phyloP scores from a whole-genome alignment of 1,139 yeast genomes.

The Geotrichum cucujoidarum region DNA sequence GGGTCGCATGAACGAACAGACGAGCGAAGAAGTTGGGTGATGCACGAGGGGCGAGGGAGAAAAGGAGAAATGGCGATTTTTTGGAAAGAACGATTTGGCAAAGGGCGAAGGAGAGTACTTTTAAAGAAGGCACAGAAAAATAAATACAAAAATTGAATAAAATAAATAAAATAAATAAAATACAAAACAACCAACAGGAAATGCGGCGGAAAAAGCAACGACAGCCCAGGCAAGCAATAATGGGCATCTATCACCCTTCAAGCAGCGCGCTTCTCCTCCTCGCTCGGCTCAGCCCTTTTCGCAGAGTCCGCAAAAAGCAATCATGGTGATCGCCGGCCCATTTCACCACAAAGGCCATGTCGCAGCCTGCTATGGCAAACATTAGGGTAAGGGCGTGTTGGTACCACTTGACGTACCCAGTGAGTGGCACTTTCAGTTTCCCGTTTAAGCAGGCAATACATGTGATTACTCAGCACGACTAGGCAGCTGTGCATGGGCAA shows the following conservation, averaged over 20 bases:
- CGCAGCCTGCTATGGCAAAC: background rate
- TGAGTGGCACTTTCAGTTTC: background rate
- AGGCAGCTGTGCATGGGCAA: background rate
- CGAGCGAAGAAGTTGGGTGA: background rate
- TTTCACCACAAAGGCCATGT: no score
- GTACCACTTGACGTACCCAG: background rate
- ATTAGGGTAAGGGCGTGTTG: background rate
- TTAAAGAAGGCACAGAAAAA: slow-evolving; percentile 1
- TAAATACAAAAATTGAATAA: background rate
- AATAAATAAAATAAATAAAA: background rate
- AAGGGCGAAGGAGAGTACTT: background rate
- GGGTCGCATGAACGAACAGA: background rate
- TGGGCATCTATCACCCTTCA: no score
- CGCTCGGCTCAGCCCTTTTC: background rate
- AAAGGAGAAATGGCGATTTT: background rate
- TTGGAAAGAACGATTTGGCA: background rate
- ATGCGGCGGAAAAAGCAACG: background rate
- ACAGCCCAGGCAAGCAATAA: background rate
- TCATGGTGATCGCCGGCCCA: no score
- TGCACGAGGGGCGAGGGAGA: background rate
- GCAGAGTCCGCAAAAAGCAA: background rate
- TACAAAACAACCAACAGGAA: background rate
- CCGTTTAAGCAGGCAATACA: background rate
- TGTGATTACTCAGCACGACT: no score
- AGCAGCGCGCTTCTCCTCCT: no score